Evolutionary conservation across 164 flowering plant genomes (phyloP).

Genomic region (Piper longum): DNA sequence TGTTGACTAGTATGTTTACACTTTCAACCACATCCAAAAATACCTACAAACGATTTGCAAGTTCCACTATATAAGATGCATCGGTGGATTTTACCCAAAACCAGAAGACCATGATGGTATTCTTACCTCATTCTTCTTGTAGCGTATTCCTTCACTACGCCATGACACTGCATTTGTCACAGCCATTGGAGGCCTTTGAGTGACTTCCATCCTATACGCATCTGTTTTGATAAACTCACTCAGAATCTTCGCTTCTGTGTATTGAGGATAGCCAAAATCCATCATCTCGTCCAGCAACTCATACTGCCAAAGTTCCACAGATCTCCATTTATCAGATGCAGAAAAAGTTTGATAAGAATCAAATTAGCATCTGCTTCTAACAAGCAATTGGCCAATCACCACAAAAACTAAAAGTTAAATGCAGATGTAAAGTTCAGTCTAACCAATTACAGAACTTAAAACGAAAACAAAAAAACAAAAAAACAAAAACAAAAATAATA

Average conservation of each 20-base stretch:
- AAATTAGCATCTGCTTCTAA: not conserved
- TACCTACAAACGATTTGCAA: no score
- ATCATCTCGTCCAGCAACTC: conserved; percentile 98
- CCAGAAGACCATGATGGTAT: not conserved
- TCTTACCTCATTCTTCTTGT: conserved; percentile 94
- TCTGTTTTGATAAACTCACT: conserved; percentile 98
- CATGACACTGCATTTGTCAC: conserved; percentile 99
- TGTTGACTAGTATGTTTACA: conserved; percentile 61
- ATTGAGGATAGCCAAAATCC: conserved; percentile 99
- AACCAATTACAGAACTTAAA: not conserved
- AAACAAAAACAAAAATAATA: not conserved
- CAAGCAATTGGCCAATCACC: not conserved
- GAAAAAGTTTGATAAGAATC: not conserved
- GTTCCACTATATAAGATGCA: no score
- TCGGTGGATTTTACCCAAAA: no score
- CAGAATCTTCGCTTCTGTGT: conserved; percentile 91
- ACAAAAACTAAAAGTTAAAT: not conserved
- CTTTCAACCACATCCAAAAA: no score
- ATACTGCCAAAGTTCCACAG: conserved; percentile 38
- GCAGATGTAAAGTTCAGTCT: not conserved
- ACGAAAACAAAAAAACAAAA: not conserved
- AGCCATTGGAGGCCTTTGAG: conserved; percentile 99
- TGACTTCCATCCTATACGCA: conserved; percentile 97
- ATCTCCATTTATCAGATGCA: conserved; percentile 1
- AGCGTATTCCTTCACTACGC: conserved; percentile 96